Base-by-base conservation (phyloP, 2,329 filamentous ascomycete genomes). In the Metarhizium guizhouense region DNA sequence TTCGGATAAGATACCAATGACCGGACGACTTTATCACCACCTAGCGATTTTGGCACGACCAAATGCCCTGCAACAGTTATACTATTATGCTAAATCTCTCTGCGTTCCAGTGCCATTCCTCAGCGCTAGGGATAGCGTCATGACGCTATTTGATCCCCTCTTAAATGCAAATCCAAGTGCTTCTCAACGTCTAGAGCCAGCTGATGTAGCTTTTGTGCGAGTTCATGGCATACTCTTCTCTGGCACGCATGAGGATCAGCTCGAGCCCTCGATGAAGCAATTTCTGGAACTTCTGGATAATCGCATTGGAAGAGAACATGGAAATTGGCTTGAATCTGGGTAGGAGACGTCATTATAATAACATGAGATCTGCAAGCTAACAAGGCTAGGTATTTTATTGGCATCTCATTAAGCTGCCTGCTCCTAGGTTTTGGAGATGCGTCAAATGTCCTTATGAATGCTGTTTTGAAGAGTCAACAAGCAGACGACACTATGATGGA, bases 11-110 rank as follows among this genome's bases (percentile, higher is more conserved):
- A 83, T 83, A 0, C 90, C 92, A 0, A 80, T 80, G 0, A 84
- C 87, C 0, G 93, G 93, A 0, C 78, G 92, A 0, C 76, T 97
- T 0, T 94, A 96, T 57, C 91, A 97, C 61, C 91, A 96, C 64
- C 74, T 96, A 0, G 93, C 91, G 0, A 92, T 93, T 30, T 68
- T 93, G 0, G 86, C 88, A 0, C 73, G 87, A 0, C 86, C 87
- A 0, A 85, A 88, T 57, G 80, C 80, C 0, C 69, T 90, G 0
- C 82, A 86, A 55, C 88, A 93, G 65, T 69, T 92, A 0, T 90
- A 82, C 62, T 88, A 83, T 57, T 93, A 91, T 60, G 72, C 78
- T 0, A 89, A 89, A 58, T 84, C 84, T 0, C 74, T 93, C 0
- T 88, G 83, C 32, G 87, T 88, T 0, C 74, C 81, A 0, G 76